phyloP scores from a whole-genome alignment of 257 asterid genomes.

The Solanum sitiens region DNA sequence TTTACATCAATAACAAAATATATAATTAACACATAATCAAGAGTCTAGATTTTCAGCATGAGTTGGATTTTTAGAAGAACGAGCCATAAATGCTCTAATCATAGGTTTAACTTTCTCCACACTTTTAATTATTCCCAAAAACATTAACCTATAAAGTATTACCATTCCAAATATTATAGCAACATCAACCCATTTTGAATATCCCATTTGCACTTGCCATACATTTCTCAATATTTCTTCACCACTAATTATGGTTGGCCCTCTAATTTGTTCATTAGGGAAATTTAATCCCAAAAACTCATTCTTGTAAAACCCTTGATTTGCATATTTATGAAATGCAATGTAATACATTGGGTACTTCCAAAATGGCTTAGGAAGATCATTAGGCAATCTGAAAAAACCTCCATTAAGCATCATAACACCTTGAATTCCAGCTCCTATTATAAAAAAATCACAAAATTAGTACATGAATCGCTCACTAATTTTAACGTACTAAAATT shows the following conservation, averaged over 20 bases:
- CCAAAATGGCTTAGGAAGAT: conserved; percentile 51
- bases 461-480: not conserved
- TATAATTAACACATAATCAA: not conserved
- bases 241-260: conserved; percentile 18
- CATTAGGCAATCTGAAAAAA: conserved; percentile 37
- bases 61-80: not conserved
- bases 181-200: conserved; percentile 51
- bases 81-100: conserved; percentile 1
- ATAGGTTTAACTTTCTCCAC: conserved; percentile 22
- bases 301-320: conserved; percentile 47
- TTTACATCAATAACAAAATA: not conserved
- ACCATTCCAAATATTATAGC: conserved; percentile 40
- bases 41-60: not conserved
- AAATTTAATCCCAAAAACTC: conserved; percentile 36
- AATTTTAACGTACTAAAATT: no score
- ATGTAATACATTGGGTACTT: conserved; percentile 41
- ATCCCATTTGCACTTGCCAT: conserved; percentile 47
- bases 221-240: conserved; percentile 29
- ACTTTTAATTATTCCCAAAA: conserved; percentile 24
- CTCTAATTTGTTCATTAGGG: conserved; percentile 20
- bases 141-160: conserved; percentile 22
- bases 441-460: not conserved
- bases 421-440: conserved; percentile 48
- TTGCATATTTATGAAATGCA: conserved; percentile 43
- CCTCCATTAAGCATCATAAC: conserved; percentile 52